Evolutionary conservation across 2,329 filamentous ascomycete species (phyloP), one percentile per base, ranked within the genome.

Genomic region (Pseudogymnoascus sp.): DNA sequence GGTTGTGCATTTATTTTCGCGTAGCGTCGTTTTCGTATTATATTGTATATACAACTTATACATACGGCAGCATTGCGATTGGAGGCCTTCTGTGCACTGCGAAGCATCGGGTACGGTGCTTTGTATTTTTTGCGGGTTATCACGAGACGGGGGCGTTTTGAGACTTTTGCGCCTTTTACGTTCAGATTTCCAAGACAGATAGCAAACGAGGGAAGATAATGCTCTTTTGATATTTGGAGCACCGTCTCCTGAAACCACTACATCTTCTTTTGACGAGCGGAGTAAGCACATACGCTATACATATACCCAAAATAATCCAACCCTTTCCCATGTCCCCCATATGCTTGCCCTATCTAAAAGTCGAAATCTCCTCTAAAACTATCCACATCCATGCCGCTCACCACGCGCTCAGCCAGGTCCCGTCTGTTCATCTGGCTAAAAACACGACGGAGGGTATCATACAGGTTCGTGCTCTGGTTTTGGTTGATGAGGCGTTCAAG

Each of bases 391-490:
- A 99, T 93, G 25, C 93, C 93, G 0, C 88, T 85, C 11, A 93
- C 88, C 5, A 97, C 95, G 78, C 87, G 84, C 74, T 97, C 93
- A 2, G 89, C 89, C 72, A 99, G 75, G 76, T 99, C 95, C 63
- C 91, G 81, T 64, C 95, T 80, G 2, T 89, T 89, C 95, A 99
- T 97, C 78, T 96, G 91, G 8, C 88, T 93, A 76, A 99, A 97
- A n/a, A 97, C 95, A 65, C 96, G 82, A 66, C 93, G 81, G 66
- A 99, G 79, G 11, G 96, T 99, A 75, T 99, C 96, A 75, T 96
- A 96, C 64, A 99, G 79, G 71, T 97, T 99, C 60, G 93, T 97
- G 79, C 91, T 96, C 74, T 96, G 88, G 77, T 99, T 99, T 80
- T 97, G 93, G 61, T 89, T 89, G 62, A 96, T 89, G 87, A 96